These are phyloP conservation scores for Gymnopus androsaceus DNA, from an alignment of 1,284 basidiomycete species.

Conservation along the genomic window DNA sequence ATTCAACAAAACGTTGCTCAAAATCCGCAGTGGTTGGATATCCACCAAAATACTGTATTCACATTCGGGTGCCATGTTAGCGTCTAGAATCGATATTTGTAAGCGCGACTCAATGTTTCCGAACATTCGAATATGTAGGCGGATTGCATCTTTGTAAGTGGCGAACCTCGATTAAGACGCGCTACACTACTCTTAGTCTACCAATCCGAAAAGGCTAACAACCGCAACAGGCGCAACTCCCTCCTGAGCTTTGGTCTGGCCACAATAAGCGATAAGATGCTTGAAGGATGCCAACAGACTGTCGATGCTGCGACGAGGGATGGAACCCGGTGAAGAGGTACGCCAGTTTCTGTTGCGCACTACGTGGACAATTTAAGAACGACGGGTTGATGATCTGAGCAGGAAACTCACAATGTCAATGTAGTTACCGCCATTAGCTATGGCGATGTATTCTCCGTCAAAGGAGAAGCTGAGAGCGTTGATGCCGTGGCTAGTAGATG, in stretches of 20 bases:
- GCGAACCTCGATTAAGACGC: no score
- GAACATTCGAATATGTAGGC: no score
- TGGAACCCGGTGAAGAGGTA: constrained; percentile 68
- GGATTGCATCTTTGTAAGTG: no score
- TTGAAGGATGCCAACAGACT: constrained; percentile 79
- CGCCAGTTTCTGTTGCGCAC: constrained; percentile 75
- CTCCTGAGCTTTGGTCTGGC: constrained; percentile 65
- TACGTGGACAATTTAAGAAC: constrained; percentile 27
- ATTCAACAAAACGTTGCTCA: no score
- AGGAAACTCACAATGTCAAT: constrained; percentile 66
- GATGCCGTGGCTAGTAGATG: constrained; percentile 58
- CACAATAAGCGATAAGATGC: constrained; percentile 76
- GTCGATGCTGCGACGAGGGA: constrained; percentile 65
- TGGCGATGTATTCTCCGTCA: constrained; percentile 78
- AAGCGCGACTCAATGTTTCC: no score
- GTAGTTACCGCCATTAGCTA: constrained; percentile 68
- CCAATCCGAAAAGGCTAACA: constrained; percentile 65
- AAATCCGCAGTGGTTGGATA: no score
- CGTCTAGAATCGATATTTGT: no score
- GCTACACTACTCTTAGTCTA: constrained; percentile 10
- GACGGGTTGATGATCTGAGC: background rate
- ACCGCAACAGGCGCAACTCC: constrained; percentile 63
- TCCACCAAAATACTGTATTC: no score
- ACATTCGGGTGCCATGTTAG: no score
- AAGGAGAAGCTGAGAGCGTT: constrained; percentile 78